phyloP scores from a whole-genome alignment of 306 rosid genomes.

The Trifolium fragiferum region DNA sequence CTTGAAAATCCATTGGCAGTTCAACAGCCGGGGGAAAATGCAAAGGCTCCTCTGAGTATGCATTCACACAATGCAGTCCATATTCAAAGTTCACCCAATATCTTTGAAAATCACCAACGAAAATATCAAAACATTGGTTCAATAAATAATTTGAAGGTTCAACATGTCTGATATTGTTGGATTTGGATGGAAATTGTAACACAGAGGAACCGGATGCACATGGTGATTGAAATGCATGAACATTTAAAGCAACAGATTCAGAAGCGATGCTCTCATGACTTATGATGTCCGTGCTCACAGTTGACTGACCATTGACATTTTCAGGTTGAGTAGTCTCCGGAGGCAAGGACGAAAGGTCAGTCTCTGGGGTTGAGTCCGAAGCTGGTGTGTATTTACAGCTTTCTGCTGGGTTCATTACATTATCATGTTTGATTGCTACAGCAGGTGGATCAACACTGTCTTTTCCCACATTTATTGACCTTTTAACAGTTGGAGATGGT shows the following conservation, averaged over 20 bases:
- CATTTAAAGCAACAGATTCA: constrained; percentile 45
- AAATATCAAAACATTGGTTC: constrained; percentile 52
- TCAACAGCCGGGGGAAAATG: constrained; percentile 39
- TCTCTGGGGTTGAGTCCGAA: constrained; percentile 17
- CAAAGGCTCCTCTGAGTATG: constrained; percentile 30
- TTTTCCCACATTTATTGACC: constrained; percentile 38
- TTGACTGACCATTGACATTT: constrained; percentile 56
- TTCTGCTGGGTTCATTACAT: constrained; percentile 35
- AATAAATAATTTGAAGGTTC: constrained; percentile 46
- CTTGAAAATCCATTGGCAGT: constrained; percentile 53
- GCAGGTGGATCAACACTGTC: constrained; percentile 13
- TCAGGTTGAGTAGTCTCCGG: constrained; percentile 53
- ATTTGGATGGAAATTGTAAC: constrained; percentile 63
- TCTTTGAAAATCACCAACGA: constrained; percentile 59
- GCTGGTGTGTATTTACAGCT: constrained; percentile 44
- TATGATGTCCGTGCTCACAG: neutral
- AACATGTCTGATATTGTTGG: constrained; percentile 40
- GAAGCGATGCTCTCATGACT: constrained; percentile 11
- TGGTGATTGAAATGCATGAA: constrained; percentile 54
- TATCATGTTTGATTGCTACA: constrained; percentile 51
- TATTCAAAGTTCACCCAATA: constrained; percentile 62
- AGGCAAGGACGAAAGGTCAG: constrained; percentile 53
- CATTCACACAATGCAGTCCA: constrained; percentile 58
- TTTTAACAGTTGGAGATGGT: constrained; percentile 52
- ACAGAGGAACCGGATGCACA: constrained; percentile 56